phyloP scores from a whole-genome alignment of 768 basidiomycete genomes.

The Baorangia bicolor region DNA sequence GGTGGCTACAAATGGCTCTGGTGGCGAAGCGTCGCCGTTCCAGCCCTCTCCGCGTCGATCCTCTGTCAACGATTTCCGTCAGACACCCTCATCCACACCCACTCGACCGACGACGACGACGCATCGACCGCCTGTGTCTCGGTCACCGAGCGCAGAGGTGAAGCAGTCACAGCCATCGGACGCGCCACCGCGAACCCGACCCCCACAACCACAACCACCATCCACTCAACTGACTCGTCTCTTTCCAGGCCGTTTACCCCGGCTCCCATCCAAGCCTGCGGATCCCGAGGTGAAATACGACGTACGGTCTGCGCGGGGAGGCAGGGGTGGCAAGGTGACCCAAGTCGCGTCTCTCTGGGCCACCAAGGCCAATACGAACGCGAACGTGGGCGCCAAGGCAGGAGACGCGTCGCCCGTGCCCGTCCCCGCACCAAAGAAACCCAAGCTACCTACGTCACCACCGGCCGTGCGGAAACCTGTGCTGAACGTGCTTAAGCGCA shows the following conservation, averaged over 20 bases:
- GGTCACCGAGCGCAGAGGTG: slow-evolving; percentile 17
- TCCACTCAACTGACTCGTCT: background rate
- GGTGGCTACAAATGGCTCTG: background rate
- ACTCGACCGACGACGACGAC: background rate
- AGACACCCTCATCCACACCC: slow-evolving; percentile 1
- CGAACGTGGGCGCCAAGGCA: background rate
- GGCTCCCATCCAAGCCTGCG: slow-evolving; percentile 33
- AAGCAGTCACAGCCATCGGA: background rate
- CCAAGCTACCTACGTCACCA: background rate
- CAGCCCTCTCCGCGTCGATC: slow-evolving; percentile 19
- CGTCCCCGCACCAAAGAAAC: slow-evolving; percentile 4
- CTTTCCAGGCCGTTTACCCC: slow-evolving; percentile 31
- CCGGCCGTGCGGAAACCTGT: slow-evolving; percentile 14
- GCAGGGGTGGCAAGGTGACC: slow-evolving; percentile 71
- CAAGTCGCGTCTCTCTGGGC: slow-evolving; percentile 77
- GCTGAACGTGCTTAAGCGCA: slow-evolving; percentile 10
- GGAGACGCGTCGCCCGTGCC: slow-evolving; percentile 6
- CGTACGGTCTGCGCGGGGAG: slow-evolving; percentile 73
- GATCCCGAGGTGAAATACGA: slow-evolving; percentile 67
- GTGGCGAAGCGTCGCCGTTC: slow-evolving; percentile 4
- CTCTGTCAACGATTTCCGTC: slow-evolving; percentile 22
- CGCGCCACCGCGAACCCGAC: background rate
- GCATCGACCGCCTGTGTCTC: background rate
- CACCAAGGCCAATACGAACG: slow-evolving; percentile 36
- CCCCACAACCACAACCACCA: background rate